A percentile compares a stretch with the other conserved stretches of the same genome.
Conservation (phyloP, 352 stramenopile species). For the Pythium pyrilobum region DNA sequence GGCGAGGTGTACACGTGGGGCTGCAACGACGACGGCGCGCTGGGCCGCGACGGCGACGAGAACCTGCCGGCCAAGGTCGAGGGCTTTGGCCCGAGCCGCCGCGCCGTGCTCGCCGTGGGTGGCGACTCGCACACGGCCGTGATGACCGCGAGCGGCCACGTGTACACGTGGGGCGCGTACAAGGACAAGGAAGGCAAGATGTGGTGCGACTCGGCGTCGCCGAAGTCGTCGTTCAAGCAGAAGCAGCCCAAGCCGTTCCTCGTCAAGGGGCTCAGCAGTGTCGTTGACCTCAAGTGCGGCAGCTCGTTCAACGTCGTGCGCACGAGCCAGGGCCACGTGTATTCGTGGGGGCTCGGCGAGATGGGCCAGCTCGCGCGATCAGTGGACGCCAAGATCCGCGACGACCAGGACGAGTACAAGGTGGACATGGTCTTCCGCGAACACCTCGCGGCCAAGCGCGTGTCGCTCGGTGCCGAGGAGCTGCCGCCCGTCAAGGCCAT, state of each 20-base stretch:
- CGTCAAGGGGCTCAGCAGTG: conserved; percentile 49
- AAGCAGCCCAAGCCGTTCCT: conserved; percentile 63
- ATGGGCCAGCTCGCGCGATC: conserved; percentile 80
- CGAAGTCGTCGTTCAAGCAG: conserved; percentile 74
- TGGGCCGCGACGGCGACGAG: conserved; percentile 84
- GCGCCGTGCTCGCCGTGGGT: conserved; percentile 71
- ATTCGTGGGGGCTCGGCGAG: conserved; percentile 91
- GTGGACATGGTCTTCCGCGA: conserved; percentile 69
- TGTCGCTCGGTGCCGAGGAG: conserved; percentile 49
- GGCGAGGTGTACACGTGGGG: conserved; percentile 95
- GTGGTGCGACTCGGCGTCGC: conserved; percentile 77
- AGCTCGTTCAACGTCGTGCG: conserved; percentile 83
- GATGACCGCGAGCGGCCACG: conserved; percentile 80
- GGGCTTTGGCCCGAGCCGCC: conserved; percentile 42
- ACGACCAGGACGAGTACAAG: conserved; percentile 62
- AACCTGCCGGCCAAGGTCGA: conserved; percentile 62
- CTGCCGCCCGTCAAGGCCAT: conserved; percentile 72
- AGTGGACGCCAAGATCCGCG: conserved; percentile 61
- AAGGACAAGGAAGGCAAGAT: conserved; percentile 96
- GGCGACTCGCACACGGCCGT: conserved; percentile 95
- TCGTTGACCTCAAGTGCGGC: conserved; percentile 82
- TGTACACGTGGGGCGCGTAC: conserved; percentile 95
- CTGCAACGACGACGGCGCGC: conserved; percentile 87
- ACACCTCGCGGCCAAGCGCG: conserved; percentile 70
- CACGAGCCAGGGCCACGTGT: conserved; percentile 81